Base-by-base conservation (phyloP, 169 alveolate species). In the Plasmodium yoelii region DNA sequence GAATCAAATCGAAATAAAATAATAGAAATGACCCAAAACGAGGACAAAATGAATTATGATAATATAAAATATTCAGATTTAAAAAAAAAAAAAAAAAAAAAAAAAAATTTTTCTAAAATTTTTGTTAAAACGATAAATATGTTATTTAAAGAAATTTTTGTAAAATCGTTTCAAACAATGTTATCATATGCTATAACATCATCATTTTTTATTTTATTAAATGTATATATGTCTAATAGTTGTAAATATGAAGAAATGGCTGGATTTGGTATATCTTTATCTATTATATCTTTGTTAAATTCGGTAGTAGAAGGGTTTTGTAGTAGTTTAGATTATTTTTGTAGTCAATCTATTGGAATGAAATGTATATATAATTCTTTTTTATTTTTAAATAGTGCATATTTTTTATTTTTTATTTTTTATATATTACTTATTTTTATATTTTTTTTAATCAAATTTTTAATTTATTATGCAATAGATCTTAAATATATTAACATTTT, bases 191-290 rank as follows among this genome's bases (percentile, higher is more conserved):
- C 46, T 49, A 74, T 74, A n/a, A 74, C 73, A 15, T 42, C 88
- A 3, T 59, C 88, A 5, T 74, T 74, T 74, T 74, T 60, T 53
- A 74, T 74, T 59, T 26, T n/a, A 18, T 4, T 74, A 8, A 74
- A 74, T 60, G 13, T 74, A 42, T 74, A 74, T 49, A 63, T 61
- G 6, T 39, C 65, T 7, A 74, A 46, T 60, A 26, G 39, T 12
- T 74, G 73, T 44, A 60, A 18, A 7, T 74, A 74, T 61, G 47
- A 74, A 59, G 88, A 74, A 53, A 74, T 74, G 60, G 73, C 64
- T 19, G 88, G 88, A 28, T 74, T 74, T 51, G 88, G 88, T 42
- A 46, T 74, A 4, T 51, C 88, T 4, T 49, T 53, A 3, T 39
- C 57, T 10, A 59, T 74, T 0, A 39, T 59, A 10, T 42, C 88